Conservation (phyloP, 2,329 filamentous ascomycete species). For the Podosphaera aphanis region DNA sequence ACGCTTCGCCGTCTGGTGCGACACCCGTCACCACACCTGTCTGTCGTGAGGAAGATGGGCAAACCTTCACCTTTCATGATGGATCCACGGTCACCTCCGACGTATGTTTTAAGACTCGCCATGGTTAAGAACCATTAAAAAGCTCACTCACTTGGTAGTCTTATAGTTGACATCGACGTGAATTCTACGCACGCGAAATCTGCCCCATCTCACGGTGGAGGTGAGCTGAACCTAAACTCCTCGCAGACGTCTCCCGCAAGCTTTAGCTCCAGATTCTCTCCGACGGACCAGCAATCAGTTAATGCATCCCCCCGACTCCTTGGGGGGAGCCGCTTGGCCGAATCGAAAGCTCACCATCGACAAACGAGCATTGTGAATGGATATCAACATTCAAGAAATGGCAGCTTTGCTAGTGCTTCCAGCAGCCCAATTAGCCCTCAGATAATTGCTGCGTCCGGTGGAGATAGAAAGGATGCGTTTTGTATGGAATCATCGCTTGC, state of each 20-base stretch:
- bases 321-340: slow-evolving; percentile 21
- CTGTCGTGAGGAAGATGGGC: background rate
- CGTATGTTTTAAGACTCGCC: background rate
- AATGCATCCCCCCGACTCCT: slow-evolving; percentile 13
- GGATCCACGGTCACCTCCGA: background rate
- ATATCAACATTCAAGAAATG: slow-evolving; percentile 75
- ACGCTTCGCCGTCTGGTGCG: background rate
- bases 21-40: background rate
- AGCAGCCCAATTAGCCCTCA: slow-evolving; percentile 75
- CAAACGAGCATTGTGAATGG: slow-evolving; percentile 96
- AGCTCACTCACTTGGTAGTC: slow-evolving; percentile 10
- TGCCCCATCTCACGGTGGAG: slow-evolving; percentile 6
- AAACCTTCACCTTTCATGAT: background rate
- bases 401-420: slow-evolving; percentile 58
- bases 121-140: slow-evolving; percentile 1
- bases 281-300: slow-evolving; percentile 9
- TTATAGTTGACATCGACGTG: slow-evolving; percentile 11
- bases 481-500: slow-evolving; percentile 12
- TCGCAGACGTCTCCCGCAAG: slow-evolving; percentile 7
- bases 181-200: slow-evolving; percentile 14
- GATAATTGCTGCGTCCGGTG: slow-evolving; percentile 47
- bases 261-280: slow-evolving; percentile 4
- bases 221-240: slow-evolving; percentile 9
- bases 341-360: slow-evolving; percentile 49
- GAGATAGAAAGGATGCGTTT: slow-evolving; percentile 12